Evolutionary conservation across 2,329 filamentous ascomycete species (phyloP).

Genomic region (Zasmidium cellare): DNA sequence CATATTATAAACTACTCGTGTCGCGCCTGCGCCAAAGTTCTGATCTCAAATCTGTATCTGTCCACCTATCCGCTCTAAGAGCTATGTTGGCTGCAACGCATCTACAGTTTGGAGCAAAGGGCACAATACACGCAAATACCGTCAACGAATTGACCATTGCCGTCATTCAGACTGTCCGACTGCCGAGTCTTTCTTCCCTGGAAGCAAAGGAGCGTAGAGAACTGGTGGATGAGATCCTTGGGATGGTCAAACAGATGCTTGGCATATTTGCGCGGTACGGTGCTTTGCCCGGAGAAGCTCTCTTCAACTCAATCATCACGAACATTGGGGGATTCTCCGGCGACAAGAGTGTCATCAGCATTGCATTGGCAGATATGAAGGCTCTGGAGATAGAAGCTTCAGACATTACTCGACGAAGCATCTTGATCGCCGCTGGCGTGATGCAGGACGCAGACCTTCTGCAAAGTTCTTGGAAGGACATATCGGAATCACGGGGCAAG

Average conservation of each 20-base stretch:
- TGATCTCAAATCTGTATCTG: conserved; percentile 13
- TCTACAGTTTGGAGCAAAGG: conserved; percentile 43
- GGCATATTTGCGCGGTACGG: conserved; percentile 31
- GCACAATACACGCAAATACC: conserved; percentile 36
- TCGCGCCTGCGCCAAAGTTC: conserved; percentile 30
- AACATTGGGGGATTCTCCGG: conserved; percentile 35
- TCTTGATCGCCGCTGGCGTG: conserved; percentile 37
- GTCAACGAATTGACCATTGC: conserved; percentile 40
- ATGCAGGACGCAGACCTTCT: conserved; percentile 31
- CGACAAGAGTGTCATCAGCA: conserved; percentile 30
- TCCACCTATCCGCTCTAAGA: conserved; percentile 28
- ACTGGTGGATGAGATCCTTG: conserved; percentile 26
- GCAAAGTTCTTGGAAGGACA: conserved; percentile 31
- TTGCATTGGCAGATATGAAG: conserved; percentile 31
- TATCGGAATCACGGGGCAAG: conserved; percentile 22
- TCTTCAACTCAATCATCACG: conserved; percentile 41
- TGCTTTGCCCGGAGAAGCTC: conserved; percentile 27
- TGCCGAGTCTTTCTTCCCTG: conserved; percentile 19
- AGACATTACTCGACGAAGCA: conserved; percentile 35
- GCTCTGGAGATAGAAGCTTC: conserved; percentile 30
- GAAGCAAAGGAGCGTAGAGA: conserved; percentile 20
- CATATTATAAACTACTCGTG: conserved; percentile 36
- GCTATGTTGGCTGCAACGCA: conserved; percentile 45
- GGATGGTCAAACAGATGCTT: conserved; percentile 29
- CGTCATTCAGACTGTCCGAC: conserved; percentile 31